A percentile compares a stretch with the other conserved stretches of the same genome.
These are phyloP conservation scores for Kwoniella dendrophila DNA, from an alignment of 768 basidiomycete genomes.

Conservation along the genomic window DNA sequence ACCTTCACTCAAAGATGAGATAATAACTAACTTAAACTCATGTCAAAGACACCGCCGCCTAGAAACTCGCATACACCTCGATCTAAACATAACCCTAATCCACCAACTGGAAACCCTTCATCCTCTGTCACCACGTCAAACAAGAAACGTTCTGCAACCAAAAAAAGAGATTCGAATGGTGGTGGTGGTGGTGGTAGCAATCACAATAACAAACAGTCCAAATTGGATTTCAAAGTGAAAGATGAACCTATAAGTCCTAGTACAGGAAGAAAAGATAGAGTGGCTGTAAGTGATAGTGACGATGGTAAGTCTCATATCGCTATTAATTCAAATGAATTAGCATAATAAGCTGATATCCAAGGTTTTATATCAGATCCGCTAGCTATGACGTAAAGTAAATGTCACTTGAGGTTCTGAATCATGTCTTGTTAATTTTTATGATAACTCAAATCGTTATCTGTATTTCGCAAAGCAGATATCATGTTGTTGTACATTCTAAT, in stretches of 20 bases:
- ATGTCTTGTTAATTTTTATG: too few relatives aligned
- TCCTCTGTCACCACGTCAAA: neutral
- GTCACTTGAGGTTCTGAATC: too few relatives aligned
- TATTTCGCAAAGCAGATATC: too few relatives aligned
- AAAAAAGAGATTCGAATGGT: neutral
- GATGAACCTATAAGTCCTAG: constrained; percentile 14
- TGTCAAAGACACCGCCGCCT: neutral
- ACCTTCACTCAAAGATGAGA: too few relatives aligned
- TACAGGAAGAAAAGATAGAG: neutral
- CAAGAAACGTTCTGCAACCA: neutral
- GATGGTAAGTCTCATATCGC: constrained; percentile 25
- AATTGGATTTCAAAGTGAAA: constrained; percentile 14
- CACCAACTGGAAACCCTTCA: too few relatives aligned
- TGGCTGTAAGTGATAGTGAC: constrained; percentile 27
- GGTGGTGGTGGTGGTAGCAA: neutral
- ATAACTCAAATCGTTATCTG: too few relatives aligned
- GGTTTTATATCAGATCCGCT: constrained; percentile 30
- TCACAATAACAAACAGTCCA: neutral
- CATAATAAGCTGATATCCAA: neutral
- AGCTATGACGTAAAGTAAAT: constrained; percentile 32
- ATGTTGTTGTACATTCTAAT: neutral
- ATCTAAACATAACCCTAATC: neutral
- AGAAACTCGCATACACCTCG: neutral
- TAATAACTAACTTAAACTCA: too few relatives aligned
- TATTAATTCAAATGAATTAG: neutral